A percentile compares a stretch with the other conserved stretches of the same genome.
phyloP scores from a whole-genome alignment of 352 stramenopile genomes.

The Globisporangium spinosum region DNA sequence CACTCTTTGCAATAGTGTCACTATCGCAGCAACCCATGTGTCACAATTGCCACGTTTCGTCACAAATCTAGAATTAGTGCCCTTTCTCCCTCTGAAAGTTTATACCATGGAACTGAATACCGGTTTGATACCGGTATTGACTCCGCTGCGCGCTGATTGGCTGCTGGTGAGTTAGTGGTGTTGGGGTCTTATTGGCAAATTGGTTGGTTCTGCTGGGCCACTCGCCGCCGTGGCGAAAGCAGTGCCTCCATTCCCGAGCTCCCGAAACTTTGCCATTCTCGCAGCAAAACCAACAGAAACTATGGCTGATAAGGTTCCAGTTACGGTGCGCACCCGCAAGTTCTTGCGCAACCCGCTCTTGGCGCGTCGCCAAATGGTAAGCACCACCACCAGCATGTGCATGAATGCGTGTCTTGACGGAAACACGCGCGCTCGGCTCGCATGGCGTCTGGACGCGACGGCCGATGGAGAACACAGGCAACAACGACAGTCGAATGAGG shows the following conservation, averaged over 20 bases:
- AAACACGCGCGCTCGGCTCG: neutral
- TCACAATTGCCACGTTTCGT: too few species aligned
- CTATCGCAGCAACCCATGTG: neutral
- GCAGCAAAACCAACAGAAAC: conserved; percentile 60
- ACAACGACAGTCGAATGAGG: neutral
- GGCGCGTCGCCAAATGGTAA: conserved; percentile 96
- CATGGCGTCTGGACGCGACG: neutral
- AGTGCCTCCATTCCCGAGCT: conserved; percentile 5
- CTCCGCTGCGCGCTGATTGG: conserved; percentile 34
- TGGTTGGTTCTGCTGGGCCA: conserved; percentile 74
- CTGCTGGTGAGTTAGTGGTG: conserved; percentile 24
- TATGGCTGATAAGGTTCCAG: conserved; percentile 91
- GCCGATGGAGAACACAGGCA: neutral
- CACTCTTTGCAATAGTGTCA: neutral
- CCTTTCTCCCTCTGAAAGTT: neutral
- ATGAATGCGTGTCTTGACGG: conserved; percentile 1
- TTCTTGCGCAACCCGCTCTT: conserved; percentile 98
- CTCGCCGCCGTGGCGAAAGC: neutral
- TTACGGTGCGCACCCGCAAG: conserved; percentile 99
- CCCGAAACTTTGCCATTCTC: conserved; percentile 40
- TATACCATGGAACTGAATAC: neutral
- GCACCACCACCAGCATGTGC: conserved; percentile 7
- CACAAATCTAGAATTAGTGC: neutral
- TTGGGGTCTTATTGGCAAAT: conserved; percentile 35
- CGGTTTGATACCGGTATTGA: neutral